Evolutionary conservation across 139 green algal genomes (phyloP).

Genomic region (Chlamydomonas incerta): DNA sequence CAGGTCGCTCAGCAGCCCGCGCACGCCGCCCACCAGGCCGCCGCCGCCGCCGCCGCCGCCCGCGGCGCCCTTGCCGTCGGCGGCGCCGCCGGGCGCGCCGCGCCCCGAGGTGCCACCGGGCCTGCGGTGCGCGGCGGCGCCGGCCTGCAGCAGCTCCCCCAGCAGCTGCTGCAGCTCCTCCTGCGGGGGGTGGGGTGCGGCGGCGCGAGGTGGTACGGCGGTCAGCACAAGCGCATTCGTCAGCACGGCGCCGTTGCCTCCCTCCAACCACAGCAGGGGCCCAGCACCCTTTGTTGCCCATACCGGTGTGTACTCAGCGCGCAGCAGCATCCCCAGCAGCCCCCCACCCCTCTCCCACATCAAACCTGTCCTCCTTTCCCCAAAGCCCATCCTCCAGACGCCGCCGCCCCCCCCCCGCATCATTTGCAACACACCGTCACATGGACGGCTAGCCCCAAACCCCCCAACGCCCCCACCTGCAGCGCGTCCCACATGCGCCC

Average conservation of each 20-base stretch:
- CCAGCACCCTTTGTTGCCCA: too few relatives aligned
- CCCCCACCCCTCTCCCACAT: too few relatives aligned
- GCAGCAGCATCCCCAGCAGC: too few relatives aligned
- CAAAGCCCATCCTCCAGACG: too few relatives aligned
- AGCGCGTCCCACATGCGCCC: conserved; percentile 28
- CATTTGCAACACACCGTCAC: background rate
- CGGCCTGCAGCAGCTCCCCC: background rate
- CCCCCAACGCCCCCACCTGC: conserved; percentile 23
- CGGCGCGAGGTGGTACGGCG: too few relatives aligned
- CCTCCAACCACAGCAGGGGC: too few relatives aligned
- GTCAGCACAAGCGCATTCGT: too few relatives aligned
- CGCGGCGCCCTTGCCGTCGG: background rate
- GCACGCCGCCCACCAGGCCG: conserved; percentile 7
- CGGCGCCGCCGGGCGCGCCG: background rate
- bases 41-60: background rate
- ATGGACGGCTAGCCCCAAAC: background rate
- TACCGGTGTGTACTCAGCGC: too few relatives aligned
- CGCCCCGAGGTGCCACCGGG: too few relatives aligned
- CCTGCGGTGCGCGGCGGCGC: background rate
- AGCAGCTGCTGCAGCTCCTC: conserved; percentile 50
- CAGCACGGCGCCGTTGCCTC: too few relatives aligned
- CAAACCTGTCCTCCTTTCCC: too few relatives aligned
- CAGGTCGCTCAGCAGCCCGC: background rate
- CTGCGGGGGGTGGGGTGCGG: too few relatives aligned
- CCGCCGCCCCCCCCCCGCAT: background rate